Base-by-base conservation (phyloP, 108 stramenopile species). In the Hondaea fermentalgiana region DNA sequence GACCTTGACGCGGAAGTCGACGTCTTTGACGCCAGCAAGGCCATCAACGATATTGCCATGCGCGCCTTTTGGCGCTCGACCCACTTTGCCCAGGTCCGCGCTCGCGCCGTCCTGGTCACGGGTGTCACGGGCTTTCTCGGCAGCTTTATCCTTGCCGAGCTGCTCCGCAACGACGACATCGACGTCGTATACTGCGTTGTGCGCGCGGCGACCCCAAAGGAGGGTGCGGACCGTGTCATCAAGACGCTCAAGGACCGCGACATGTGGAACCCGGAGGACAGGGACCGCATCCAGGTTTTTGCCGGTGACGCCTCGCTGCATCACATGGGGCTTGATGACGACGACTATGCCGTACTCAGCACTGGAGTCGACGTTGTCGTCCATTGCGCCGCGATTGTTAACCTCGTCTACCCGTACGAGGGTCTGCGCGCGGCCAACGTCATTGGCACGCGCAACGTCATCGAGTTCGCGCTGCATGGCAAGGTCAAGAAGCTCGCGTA, bases 91-190 rank as follows among this genome's bases (percentile, higher is more conserved):
- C 76, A 83, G 76, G 64, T 69, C 3, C 76, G 76, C 87, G 59
- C 94, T 94, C 60, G 90, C 92, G 29, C 94, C 16, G 89, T 95
- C 59, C 93, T 95, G 51, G 89, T 95, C 44, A 96, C 96, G 17
- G 96, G 96, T 87, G 95, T 89, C 5, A 94, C 96, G 4, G 96
- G 96, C 23, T 96, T 93, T 87, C 89, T 96, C 28, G 96, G 96
- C 57, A 93, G 89, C 14, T 95, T 95, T 90, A 92, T 96, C 43
- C 87, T 95, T 47, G 92, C 92, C 25, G 89, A 95, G 64, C 60
- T 95, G 14, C 89, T 95, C 60, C 88, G 72, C 59, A 72, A 91
- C 60, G 90, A 93, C 25, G 76, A 89, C 28, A 21, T 59, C 12
- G 91, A 94, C 23, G 93, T 92, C 29, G 93, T 94, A n/a, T 92